These are phyloP conservation scores for Collybiopsis luxurians DNA, from an alignment of 768 basidiomycete genomes.

Conservation along the genomic window DNA sequence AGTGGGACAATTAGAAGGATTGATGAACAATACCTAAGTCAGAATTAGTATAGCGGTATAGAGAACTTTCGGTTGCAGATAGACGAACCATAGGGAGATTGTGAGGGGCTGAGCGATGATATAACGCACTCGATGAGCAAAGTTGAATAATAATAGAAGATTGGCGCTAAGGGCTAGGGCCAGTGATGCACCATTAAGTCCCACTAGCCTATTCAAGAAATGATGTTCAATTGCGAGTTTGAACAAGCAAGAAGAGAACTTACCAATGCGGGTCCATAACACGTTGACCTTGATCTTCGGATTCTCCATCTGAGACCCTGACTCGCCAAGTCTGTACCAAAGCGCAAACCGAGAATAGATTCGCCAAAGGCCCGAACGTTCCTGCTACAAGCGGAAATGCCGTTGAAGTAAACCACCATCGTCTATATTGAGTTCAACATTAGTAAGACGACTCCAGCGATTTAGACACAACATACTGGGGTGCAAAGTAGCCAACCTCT, in stretches of 20 bases:
- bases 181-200: conserved; percentile 30
- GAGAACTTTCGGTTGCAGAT: background rate
- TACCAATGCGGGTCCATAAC: conserved; percentile 35
- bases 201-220: conserved; percentile 24
- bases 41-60: background rate
- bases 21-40: conserved; percentile 33
- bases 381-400: conserved; percentile 40
- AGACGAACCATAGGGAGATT: conserved; percentile 33
- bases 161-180: conserved; percentile 32
- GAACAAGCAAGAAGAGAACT: conserved; percentile 3
- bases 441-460: background rate
- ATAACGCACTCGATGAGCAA: conserved; percentile 34
- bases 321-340: conserved; percentile 35
- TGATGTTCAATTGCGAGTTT: background rate
- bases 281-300: conserved; percentile 9
- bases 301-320: background rate
- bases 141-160: conserved; percentile 33
- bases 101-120: conserved; percentile 33
- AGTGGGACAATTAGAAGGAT: conserved; percentile 34
- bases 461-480: background rate
- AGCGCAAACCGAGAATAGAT: conserved; percentile 36
- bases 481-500: conserved; percentile 14
- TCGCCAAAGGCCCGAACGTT: conserved; percentile 39
- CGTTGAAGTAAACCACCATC: conserved; percentile 41
- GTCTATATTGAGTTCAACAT: conserved; percentile 14